Base-by-base conservation (phyloP, 2,329 filamentous ascomycete species). In the Phaeophleospora eucalypticola region DNA sequence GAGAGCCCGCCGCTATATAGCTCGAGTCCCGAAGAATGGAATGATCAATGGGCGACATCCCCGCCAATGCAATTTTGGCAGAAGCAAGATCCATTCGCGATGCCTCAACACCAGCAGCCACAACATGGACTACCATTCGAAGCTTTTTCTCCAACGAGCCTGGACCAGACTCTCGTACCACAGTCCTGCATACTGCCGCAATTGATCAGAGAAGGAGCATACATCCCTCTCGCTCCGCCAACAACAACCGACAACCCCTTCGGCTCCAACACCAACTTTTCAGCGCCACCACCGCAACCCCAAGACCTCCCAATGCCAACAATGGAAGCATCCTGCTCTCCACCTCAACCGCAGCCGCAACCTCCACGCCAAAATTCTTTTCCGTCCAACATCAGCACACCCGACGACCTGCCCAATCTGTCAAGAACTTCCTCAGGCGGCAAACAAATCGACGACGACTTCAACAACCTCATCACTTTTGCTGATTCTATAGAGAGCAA, bases 401-500 rank as follows among this genome's bases (percentile, higher is more conserved):
- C 24, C 7, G 24, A 12, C 12, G 24, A 29, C 6, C 7, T 12
- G 7, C n/a, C n/a, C n/a, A n/a, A n/a, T n/a, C n/a, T n/a, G n/a
- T n/a, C n/a, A n/a, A n/a, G n/a, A n/a, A 7, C 24, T 6, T 7
- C 24, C 7, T 29, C 41, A 37, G 33, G 20, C 41, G 10, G 37
- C 20, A 34, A 38, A 37, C 32, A 32, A 2, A 34, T 44, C 7
- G 32, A 44, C 17, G 35, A 44, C 18, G 41, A 44, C 15, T 34
- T 44, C 15, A 10, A 33, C n/a, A 27, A 37, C 18, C 34, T 44
- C 16, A 38, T 19, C 33, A 44, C 20, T 20, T 38, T 44, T 15
- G 41, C 41, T 6, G 41, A 44, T 8, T 27, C n/a, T 12, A 44
- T 45, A 16, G 35, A 45, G 36, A 20, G 27, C 19, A 45, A 45